Conservation (phyloP, 768 basidiomycete genomes). For the Macrocybe gigantea region DNA sequence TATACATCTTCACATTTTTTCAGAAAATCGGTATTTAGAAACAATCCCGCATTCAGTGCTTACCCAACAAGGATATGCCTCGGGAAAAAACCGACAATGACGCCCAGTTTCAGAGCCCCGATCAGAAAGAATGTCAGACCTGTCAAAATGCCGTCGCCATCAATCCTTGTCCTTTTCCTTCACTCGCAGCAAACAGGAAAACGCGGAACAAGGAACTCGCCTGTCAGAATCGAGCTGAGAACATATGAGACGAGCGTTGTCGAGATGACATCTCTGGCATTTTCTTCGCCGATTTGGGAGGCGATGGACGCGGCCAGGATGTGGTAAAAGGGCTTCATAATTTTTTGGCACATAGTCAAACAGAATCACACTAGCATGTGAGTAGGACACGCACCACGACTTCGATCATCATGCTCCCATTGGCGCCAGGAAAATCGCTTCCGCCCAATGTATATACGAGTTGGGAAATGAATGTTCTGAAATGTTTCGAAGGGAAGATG, state of each 20-base stretch:
- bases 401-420: constrained; percentile 98
- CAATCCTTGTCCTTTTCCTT: not conserved
- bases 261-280: constrained; percentile 71
- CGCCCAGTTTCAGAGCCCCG: constrained; percentile 77
- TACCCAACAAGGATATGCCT: constrained; percentile 94
- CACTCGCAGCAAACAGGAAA: constrained; percentile 2
- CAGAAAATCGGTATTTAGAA: not conserved
- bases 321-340: constrained; percentile 87
- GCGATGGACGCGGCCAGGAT: constrained; percentile 80
- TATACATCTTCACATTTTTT: constrained; percentile 52
- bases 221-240: constrained; percentile 82
- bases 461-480: constrained; percentile 72
- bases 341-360: not conserved
- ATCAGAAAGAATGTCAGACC: constrained; percentile 83
- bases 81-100: constrained; percentile 92
- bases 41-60: constrained; percentile 14
- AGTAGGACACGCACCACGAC: constrained; percentile 63
- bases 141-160: constrained; percentile 12
- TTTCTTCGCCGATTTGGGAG: constrained; percentile 59
- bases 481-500: not conserved
- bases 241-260: constrained; percentile 90
- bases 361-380: not conserved
- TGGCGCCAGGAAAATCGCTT: constrained; percentile 84
- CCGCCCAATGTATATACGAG: constrained; percentile 82
- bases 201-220: constrained; percentile 28